Base-by-base conservation (phyloP, 352 stramenopile species). In the Pythium aristosporum region DNA sequence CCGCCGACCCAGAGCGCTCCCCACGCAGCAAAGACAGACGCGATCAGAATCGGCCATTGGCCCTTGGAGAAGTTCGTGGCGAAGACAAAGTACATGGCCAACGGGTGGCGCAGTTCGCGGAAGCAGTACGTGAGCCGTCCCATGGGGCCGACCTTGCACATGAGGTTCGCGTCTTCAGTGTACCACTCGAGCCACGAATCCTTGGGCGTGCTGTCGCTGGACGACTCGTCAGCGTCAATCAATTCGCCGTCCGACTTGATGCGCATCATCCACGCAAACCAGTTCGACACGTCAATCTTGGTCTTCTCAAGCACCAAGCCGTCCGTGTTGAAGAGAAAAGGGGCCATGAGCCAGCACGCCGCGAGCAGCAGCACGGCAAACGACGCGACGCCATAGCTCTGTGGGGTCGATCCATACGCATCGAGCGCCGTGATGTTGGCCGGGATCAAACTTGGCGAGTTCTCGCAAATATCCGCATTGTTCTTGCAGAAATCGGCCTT, bases 261-360 rank as follows among this genome's bases (percentile, higher is more conserved):
- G 39, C 39, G 39, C 76, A 92, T 91, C 67, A 96, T 85, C 88
- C 88, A 96, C 4, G 66, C 57, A 2, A 94, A 67, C 81, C 83
- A 96, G 68, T 96, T 80, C 4, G 63, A 74, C 15, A 93, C 76
- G 71, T 96, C 88, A 15, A 90, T 85, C 39, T 75, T 77, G 3
- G 84, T 95, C 74, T 96, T 96, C 7, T 77, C 74, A 49, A 94
- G 94, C 56, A 95, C 88, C 54, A 96, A 74, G 4, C 86, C 85
- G 55, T 93, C 85, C 30, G 88, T 94, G 65, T 95, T 95, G 74
- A 92, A 95, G 56, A 96, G 75, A 65, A 96, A 95, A 5, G 88
- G 88, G 1, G 86, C 84, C 39, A 91, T 69, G 21, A 95, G 66
- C 86, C 86, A 96, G 48, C 78, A 90, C 10, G 77, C 72, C 5